Base-by-base conservation (phyloP, 2,329 filamentous ascomycete species). In the Alternaria viburni region DNA sequence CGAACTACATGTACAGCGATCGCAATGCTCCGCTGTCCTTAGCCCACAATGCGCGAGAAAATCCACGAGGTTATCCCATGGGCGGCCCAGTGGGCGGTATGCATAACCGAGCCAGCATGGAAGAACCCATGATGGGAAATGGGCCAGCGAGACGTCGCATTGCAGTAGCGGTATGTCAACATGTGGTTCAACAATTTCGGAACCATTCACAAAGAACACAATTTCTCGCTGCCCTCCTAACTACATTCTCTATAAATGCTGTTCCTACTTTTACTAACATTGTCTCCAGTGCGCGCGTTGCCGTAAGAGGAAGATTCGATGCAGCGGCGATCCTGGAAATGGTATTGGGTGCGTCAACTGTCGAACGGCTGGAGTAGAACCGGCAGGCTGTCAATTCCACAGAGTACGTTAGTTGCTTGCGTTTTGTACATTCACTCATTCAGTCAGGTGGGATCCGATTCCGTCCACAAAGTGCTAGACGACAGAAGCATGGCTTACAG, bases 271-370 rank as follows among this genome's bases (percentile, higher is more conserved):
- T 49, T 25, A 19, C 61, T 66, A 26, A 72, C 19, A 28, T 13
- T 4, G 12, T 9, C 9, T 47, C 6, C 68, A 97, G 95, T 98
- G 95, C 79, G 88, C 89, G 36, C 89, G 95, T 69, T 98, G 95
- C 81, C 89, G 95, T 64, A 94, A 95, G 82, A 88, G 95, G 62
- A 98, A 98, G 84, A 98, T 98, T 73, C 91, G 93, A 71, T 98
- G 95, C 82, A 97, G 92, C 74, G 95, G 95, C 46, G 93, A 97
- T 76, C 85, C 86, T 32, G 91, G 91, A 30, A 88, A 90, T 73
- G 91, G 91, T n/a, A 82, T 84, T 43, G 89, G 90, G n/a, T 98
- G 95, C 80, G 84, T 86, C 11, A 97, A 94, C 79, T 98, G 95
- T 83, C 91, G 89, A 73, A 88, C 85, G 65, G 90, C 94, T 56